phyloP scores from a whole-genome alignment of 1,284 basidiomycete genomes.

The Rhodofomes roseus region DNA sequence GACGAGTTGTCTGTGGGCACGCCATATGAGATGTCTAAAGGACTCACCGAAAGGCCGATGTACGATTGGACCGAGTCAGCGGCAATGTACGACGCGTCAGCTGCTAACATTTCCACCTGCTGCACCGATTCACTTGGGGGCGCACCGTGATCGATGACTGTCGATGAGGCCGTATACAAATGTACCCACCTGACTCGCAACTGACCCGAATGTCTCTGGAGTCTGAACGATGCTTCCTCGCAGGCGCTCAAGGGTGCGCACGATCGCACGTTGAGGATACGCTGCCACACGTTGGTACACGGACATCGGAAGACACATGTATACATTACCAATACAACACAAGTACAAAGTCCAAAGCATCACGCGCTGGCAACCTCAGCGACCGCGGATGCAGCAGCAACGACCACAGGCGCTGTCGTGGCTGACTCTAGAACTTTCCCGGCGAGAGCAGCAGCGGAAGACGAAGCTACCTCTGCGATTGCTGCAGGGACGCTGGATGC shows the following conservation, averaged over 20 bases:
- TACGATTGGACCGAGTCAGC: background rate
- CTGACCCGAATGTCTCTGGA: no score
- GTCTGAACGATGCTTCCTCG: no score
- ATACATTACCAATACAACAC: background rate
- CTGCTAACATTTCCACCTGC: no score
- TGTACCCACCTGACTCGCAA: no score
- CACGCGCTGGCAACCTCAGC: slow-evolving; percentile 16
- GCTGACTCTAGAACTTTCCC: slow-evolving; percentile 18
- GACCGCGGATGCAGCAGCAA: slow-evolving; percentile 9
- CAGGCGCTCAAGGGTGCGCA: no score
- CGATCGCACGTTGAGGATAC: no score
- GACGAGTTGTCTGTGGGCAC: background rate
- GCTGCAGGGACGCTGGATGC: slow-evolving; percentile 8
- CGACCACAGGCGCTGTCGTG: slow-evolving; percentile 11
- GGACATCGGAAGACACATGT: no score
- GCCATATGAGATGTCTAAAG: background rate
- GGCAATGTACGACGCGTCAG: background rate
- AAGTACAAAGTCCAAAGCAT: background rate
- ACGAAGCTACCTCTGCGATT: slow-evolving; percentile 14
- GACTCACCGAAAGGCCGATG: background rate
- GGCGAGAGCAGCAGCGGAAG: slow-evolving; percentile 14
- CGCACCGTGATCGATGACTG: no score
- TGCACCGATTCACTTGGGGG: no score
- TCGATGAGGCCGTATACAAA: no score
- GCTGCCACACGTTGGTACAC: no score